Evolutionary conservation across 495 filamentous ascomycete genomes (phyloP).

Genomic region (Neurospora sp.): DNA sequence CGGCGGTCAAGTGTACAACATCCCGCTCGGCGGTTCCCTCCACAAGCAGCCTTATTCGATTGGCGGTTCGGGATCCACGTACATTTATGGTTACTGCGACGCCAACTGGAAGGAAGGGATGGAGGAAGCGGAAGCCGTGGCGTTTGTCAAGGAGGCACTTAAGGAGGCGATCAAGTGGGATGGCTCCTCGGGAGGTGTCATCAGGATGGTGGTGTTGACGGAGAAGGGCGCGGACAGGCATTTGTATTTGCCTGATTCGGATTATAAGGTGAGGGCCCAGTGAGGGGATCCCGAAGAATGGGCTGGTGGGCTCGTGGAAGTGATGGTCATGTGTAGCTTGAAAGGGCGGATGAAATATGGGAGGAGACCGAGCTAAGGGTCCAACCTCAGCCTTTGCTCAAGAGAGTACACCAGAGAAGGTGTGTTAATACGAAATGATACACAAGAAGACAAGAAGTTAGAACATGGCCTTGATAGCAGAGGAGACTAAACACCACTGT

Average conservation of each 20-base stretch:
- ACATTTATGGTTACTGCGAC: constrained; percentile 98
- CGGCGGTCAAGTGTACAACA: constrained; percentile 93
- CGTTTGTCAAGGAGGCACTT: constrained; percentile 84
- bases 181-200: constrained; percentile 95
- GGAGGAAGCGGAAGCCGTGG: constrained; percentile 85
- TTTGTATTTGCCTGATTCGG: constrained; percentile 80
- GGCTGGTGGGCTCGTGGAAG: not conserved
- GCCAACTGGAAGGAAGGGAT: constrained; percentile 93
- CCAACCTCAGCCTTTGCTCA: not conserved
- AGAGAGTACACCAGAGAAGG: not conserved
- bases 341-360: not conserved
- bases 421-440: not conserved
- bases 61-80: constrained; percentile 93
- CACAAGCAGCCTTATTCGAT: constrained; percentile 97
- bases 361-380: not conserved
- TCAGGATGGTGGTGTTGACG: constrained; percentile 93
- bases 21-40: constrained; percentile 90
- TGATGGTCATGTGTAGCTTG: not conserved
- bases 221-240: constrained; percentile 76
- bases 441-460: not conserved
- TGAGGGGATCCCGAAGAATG: constrained; percentile 8
- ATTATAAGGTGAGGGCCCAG: constrained; percentile 49
- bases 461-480: not conserved
- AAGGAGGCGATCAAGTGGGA: constrained; percentile 98
- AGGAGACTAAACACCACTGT: not conserved